Evolutionary conservation across 2,329 filamentous ascomycete species (phyloP).

Genomic region (Domatiomyces globalis): DNA sequence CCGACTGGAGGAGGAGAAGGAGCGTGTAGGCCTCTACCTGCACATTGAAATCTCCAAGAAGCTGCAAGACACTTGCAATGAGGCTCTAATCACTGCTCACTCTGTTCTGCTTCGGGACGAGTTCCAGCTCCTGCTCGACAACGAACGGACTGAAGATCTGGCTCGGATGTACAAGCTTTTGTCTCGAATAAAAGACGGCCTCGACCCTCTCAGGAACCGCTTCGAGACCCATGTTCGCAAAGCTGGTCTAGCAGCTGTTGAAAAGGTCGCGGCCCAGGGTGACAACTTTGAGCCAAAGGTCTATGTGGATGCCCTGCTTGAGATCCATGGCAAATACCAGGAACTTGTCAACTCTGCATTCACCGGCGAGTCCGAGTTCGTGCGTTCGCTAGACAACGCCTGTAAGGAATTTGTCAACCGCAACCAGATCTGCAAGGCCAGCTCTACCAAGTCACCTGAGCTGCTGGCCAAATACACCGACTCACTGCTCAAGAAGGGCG

Average conservation of each 20-base stretch:
- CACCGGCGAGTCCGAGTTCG: conserved; percentile 91
- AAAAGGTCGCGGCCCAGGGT: conserved; percentile 76
- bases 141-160: conserved; percentile 89
- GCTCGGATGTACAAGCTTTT: conserved; percentile 90
- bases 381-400: conserved; percentile 86
- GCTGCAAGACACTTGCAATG: conserved; percentile 76
- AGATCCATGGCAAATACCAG: conserved; percentile 88
- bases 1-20: conserved; percentile 81
- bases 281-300: conserved; percentile 91
- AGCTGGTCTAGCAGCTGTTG: conserved; percentile 72
- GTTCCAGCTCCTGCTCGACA: conserved; percentile 85
- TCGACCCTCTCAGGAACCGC: conserved; percentile 71
- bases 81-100: conserved; percentile 79
- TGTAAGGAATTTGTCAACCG: conserved; percentile 97
- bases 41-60: conserved; percentile 76
- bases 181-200: conserved; percentile 73
- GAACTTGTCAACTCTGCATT: conserved; percentile 85
- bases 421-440: conserved; percentile 88
- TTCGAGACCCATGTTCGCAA: conserved; percentile 91
- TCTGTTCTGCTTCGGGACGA: conserved; percentile 78
- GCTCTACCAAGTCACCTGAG: conserved; percentile 87
- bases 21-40: conserved; percentile 80
- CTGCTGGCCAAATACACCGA: conserved; percentile 92
- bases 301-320: conserved; percentile 86
- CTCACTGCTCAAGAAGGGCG: conserved; percentile 79